These are phyloP conservation scores for Pythium apleroticum DNA, from an alignment of 352 stramenopile genomes.

Conservation along the genomic window DNA sequence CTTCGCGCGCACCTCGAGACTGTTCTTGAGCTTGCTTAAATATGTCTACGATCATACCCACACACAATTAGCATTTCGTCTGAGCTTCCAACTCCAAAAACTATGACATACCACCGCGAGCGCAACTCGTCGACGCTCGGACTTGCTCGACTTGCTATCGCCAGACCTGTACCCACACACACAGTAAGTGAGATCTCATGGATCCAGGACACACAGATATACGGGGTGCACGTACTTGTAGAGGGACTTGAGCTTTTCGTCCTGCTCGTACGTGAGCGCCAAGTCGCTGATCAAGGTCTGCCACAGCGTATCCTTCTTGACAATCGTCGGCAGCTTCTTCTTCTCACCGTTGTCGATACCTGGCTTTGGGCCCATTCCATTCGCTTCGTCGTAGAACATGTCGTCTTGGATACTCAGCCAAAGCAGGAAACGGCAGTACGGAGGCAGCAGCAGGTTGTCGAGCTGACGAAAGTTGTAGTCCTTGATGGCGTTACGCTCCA, in stretches of 20 bases:
- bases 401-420: slow-evolving; percentile 89
- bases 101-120: slow-evolving; percentile 68
- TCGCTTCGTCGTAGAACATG: slow-evolving; percentile 77
- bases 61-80: background rate
- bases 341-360: slow-evolving; percentile 53
- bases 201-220: background rate
- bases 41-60: slow-evolving; percentile 62
- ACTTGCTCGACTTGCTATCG: slow-evolving; percentile 83
- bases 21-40: slow-evolving; percentile 88
- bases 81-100: background rate
- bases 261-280: slow-evolving; percentile 86
- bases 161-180: slow-evolving; percentile 40
- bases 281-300: slow-evolving; percentile 74
- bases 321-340: slow-evolving; percentile 57
- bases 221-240: slow-evolving; percentile 61
- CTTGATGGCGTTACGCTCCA: slow-evolving; percentile 83
- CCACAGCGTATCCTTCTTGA: slow-evolving; percentile 87
- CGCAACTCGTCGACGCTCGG: slow-evolving; percentile 73
- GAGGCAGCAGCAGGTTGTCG: slow-evolving; percentile 79
- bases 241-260: slow-evolving; percentile 86
- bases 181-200: background rate
- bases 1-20: slow-evolving; percentile 74
- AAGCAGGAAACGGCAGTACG: slow-evolving; percentile 88
- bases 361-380: slow-evolving; percentile 41
- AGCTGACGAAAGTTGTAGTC: slow-evolving; percentile 91